Evolutionary conservation across 805 yeast genomes (phyloP).

Genomic region (Candida sithepensis): DNA sequence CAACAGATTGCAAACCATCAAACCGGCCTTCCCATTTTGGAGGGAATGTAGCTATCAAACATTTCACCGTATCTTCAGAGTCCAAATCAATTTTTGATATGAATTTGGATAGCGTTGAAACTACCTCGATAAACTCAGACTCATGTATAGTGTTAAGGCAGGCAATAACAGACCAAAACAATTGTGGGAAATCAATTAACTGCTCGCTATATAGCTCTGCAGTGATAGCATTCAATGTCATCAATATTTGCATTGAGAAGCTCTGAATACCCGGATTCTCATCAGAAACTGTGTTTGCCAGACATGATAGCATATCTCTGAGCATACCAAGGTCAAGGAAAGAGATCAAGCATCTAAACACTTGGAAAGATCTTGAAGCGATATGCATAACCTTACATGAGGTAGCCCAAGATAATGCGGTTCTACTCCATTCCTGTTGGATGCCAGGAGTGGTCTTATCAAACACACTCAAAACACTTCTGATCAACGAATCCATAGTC

Average conservation of each 20-base stretch:
- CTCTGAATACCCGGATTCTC: conserved; percentile 89
- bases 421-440: conserved; percentile 81
- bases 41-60: conserved; percentile 84
- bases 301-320: conserved; percentile 87
- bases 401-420: conserved; percentile 90
- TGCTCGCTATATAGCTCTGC: conserved; percentile 79
- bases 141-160: conserved; percentile 87
- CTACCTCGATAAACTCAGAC: conserved; percentile 84
- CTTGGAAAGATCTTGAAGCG: conserved; percentile 94
- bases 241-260: conserved; percentile 92
- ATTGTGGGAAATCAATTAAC: conserved; percentile 82
- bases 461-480: conserved; percentile 57
- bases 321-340: conserved; percentile 84
- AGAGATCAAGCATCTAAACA: conserved; percentile 79
- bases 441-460: conserved; percentile 42
- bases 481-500: conserved; percentile 72
- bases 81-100: conserved; percentile 83
- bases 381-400: conserved; percentile 95
- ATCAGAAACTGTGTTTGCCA: conserved; percentile 91
- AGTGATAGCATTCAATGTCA: conserved; percentile 91
- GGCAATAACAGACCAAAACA: conserved; percentile 95
- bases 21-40: conserved; percentile 94
- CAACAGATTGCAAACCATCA: conserved; percentile 78
- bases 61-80: conserved; percentile 78
- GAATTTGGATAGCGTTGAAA: conserved; percentile 78